Evolutionary conservation across 176 grass and related monocot species (phyloP).

Genomic region (Oryza punctata): DNA sequence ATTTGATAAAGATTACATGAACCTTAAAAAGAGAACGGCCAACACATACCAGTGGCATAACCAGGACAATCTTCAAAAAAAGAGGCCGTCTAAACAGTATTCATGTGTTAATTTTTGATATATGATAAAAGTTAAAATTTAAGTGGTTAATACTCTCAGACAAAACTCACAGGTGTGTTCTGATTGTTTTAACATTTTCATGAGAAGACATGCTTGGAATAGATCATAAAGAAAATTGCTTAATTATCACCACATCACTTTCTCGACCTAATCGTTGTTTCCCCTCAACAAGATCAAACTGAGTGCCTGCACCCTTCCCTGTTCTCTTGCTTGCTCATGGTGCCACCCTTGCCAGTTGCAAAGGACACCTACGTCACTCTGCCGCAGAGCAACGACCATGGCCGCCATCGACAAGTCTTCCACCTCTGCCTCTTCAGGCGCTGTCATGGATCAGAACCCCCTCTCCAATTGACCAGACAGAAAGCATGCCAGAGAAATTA

Average conservation of each 20-base stretch:
- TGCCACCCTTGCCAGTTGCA: not conserved
- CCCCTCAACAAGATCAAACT: not conserved
- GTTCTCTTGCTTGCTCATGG: not conserved
- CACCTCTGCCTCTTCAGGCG: not conserved
- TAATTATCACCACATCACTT: not conserved
- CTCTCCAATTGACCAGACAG: too few relatives aligned
- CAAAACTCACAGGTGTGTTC: not conserved
- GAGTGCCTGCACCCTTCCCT: not conserved
- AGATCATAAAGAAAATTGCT: not conserved
- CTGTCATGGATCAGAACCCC: not conserved
- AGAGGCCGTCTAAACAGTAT: not conserved
- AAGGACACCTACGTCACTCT: not conserved
- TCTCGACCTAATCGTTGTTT: not conserved
- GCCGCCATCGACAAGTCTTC: not conserved
- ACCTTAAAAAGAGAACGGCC: slow-evolving; percentile 7
- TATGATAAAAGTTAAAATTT: not conserved
- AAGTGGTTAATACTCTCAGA: too few relatives aligned
- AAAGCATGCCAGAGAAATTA: not conserved
- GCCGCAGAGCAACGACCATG: not conserved
- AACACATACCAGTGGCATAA: not conserved
- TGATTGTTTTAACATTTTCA: not conserved
- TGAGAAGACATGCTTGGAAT: slow-evolving; percentile 7
- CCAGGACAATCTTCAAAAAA: not conserved
- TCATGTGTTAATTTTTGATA: not conserved
- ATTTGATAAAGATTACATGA: slow-evolving; percentile 13